Evolutionary conservation across 305 asterid species (phyloP).

Genomic region (Solanum chacoense): DNA sequence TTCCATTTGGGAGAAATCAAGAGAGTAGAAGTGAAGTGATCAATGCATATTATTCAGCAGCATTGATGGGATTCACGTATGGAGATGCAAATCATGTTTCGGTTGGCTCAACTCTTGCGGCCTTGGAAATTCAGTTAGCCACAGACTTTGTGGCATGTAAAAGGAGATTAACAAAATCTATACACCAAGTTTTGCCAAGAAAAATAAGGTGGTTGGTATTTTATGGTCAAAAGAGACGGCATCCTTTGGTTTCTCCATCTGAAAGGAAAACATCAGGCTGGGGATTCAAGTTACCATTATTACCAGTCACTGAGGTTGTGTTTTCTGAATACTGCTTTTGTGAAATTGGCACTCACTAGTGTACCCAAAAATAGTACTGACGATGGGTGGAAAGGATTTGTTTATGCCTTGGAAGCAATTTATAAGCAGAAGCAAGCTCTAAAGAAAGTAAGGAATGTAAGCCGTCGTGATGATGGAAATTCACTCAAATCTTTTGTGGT

Average conservation of each 20-base stretch:
- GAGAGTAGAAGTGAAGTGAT: slow-evolving; percentile 7
- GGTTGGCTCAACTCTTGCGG: background rate
- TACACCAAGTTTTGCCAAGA: background rate
- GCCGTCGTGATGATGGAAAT: slow-evolving; percentile 3
- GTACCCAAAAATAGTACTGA: background rate
- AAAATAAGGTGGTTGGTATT: background rate
- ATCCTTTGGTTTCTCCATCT: slow-evolving; percentile 7
- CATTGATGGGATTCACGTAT: slow-evolving; percentile 1
- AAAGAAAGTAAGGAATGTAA: background rate
- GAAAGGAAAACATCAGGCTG: background rate
- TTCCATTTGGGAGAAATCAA: slow-evolving; percentile 5
- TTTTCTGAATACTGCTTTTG: slow-evolving; percentile 3
- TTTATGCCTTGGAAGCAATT: slow-evolving; percentile 5
- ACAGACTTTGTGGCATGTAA: slow-evolving; percentile 9
- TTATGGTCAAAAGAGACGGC: slow-evolving; percentile 9
- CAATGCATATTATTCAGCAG: slow-evolving; percentile 9
- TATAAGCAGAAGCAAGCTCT: background rate
- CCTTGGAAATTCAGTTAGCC: background rate
- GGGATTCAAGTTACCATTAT: slow-evolving; percentile 3
- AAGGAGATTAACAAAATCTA: background rate
- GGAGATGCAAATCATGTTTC: background rate
- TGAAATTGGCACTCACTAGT: background rate
- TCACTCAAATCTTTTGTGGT: slow-evolving; percentile 3
- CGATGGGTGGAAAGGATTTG: slow-evolving; percentile 7
- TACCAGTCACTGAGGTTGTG: background rate